These are phyloP conservation scores for Penicillium parvum DNA, from an alignment of 495 filamentous ascomycete genomes.

Conservation along the genomic window DNA sequence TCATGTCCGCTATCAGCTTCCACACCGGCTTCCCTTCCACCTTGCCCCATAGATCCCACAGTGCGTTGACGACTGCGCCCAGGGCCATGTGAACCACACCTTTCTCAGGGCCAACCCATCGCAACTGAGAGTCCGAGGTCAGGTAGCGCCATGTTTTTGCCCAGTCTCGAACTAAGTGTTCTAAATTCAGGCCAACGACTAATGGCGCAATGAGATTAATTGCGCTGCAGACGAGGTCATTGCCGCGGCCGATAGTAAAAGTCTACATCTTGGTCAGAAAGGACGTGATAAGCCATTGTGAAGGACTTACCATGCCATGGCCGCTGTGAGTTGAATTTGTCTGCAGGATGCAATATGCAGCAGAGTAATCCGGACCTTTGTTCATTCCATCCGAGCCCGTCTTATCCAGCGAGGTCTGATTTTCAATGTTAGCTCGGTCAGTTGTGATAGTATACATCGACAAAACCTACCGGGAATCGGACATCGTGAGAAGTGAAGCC, in stretches of 20 bases:
- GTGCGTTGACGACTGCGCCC: no score
- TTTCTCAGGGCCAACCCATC: conserved; percentile 85
- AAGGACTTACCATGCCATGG: conserved; percentile 63
- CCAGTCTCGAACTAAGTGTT: conserved; percentile 62
- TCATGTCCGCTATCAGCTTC: conserved; percentile 84
- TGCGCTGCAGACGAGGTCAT: conserved; percentile 72
- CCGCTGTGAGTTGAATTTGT: conserved; percentile 60
- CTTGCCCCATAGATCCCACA: no score
- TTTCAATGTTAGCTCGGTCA: neutral
- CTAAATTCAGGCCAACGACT: conserved; percentile 56
- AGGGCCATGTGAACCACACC: conserved; percentile 86
- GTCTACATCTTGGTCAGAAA: no score
- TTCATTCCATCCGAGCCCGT: conserved; percentile 87
- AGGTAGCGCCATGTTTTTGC: conserved; percentile 74
- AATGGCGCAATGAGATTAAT: conserved; percentile 62
- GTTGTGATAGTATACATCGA: neutral
- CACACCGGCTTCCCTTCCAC: no score
- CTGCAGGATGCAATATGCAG: conserved; percentile 71
- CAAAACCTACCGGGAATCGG: neutral
- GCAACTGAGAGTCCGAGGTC: conserved; percentile 68
- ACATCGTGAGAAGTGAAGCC: neutral
- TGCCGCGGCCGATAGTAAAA: conserved; percentile 82
- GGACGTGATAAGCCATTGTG: neutral
- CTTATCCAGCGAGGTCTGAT: conserved; percentile 51
- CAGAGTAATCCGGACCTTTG: conserved; percentile 70